Evolutionary conservation across 2,329 filamentous ascomycete genomes (phyloP).

Genomic region (Corynespora cassiicola): DNA sequence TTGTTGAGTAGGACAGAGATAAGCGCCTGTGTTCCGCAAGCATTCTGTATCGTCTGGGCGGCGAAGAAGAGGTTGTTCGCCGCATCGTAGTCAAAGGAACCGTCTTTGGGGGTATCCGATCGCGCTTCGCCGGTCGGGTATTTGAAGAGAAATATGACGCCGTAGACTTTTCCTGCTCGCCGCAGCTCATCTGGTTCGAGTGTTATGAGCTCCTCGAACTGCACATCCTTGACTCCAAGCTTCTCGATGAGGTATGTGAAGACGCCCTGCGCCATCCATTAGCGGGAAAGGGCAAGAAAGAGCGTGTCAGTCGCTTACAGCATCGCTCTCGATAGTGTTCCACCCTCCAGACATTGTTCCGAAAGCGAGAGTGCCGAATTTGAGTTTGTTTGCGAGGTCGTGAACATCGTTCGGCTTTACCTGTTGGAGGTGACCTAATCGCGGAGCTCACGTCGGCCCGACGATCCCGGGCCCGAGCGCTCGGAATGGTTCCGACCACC

Average conservation of each 20-base stretch:
- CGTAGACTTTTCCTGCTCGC: slow-evolving; percentile 72
- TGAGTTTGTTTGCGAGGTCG: no score
- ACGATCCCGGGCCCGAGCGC: no score
- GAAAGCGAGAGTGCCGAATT: slow-evolving; percentile 1
- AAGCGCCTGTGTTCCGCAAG: slow-evolving; percentile 94
- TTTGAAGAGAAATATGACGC: slow-evolving; percentile 99
- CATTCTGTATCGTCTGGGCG: slow-evolving; percentile 96
- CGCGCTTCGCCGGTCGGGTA: slow-evolving; percentile 77
- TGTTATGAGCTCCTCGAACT: slow-evolving; percentile 94
- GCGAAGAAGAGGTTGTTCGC: slow-evolving; percentile 89
- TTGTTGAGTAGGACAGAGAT: slow-evolving; percentile 92
- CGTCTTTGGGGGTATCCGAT: slow-evolving; percentile 75
- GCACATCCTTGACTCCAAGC: slow-evolving; percentile 89
- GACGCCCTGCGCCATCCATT: slow-evolving; percentile 71
- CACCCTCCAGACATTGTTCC: slow-evolving; percentile 71
- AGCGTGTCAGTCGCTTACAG: slow-evolving; percentile 64
- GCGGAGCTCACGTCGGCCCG: no score
- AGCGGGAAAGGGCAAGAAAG: background rate
- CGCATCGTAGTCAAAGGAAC: slow-evolving; percentile 77
- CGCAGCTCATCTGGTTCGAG: slow-evolving; percentile 79
- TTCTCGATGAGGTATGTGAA: slow-evolving; percentile 96
- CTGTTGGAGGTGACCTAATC: no score
- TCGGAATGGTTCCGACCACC: no score
- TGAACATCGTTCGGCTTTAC: no score
- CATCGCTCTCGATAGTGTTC: slow-evolving; percentile 98